Evolutionary conservation across 306 rosid genomes (phyloP), one percentile per base, ranked within the genome.

Genomic region (Clitoria ternatea): DNA sequence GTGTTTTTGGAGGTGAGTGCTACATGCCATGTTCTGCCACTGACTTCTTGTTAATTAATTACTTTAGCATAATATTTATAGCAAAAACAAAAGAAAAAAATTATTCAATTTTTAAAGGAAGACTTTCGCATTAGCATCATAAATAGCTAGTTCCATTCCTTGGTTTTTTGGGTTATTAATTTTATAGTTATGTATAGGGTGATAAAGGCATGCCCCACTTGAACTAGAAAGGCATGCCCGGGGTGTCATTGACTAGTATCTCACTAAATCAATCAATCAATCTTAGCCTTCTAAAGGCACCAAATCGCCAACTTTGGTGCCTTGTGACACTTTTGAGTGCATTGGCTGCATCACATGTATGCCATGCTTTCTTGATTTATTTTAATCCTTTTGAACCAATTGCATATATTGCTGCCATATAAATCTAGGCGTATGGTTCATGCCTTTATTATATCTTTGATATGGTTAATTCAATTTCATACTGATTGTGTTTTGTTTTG

Each of bases 401-500:
- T 35, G 40, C 15, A 9, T 42, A 40, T 74, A 70, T 23, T 49
- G 53, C 49, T 48, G 61, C 23, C 42, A 55, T 22, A 47, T 37
- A 24, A 44, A 10, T 22, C 5, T 13, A 57, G 48, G 19, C 15
- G 40, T 40, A 54, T 63, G 30, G 27, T 76, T 64, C 61, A 30
- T 69, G 45, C 50, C 73, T 33, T 37, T 10, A 68, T 44, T 36
- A 26, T 65, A 29, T 75, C 45, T 23, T 65, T 9, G 12, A 40
- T 39, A 64, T 32, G 53, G 35, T 40, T 47, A 62, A 37, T 75
- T 45, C 39, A 43, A 69, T 61, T 52, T 13, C 48, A 3, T 65
- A 52, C 56, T 50, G 69, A 63, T 75, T 69, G 59, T 70, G 45
- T 67, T 47, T 18, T 62, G 42, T 55, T 57, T 69, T 57, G 59